Percentiles rank a stretch among this genome's conserved stretches.
Conservation (phyloP, 176 grass and related monocot species). For the Aegilops umbellulata region DNA sequence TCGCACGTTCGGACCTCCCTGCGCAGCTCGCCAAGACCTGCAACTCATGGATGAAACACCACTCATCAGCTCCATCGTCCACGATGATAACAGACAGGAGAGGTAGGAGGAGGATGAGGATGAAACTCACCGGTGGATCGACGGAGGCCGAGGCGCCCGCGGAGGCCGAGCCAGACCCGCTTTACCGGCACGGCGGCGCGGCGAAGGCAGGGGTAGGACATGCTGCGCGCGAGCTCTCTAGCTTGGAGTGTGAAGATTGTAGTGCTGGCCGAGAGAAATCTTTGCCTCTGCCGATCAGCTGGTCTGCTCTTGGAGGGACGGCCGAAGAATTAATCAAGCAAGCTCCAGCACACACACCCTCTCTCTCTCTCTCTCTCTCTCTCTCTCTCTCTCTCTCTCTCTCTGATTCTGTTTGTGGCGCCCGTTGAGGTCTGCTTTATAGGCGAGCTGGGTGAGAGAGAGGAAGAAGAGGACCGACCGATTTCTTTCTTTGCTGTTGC, state of each 20-base stretch:
- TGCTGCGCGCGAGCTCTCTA: background rate
- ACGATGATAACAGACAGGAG: background rate
- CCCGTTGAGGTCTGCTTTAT: background rate
- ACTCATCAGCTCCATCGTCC: background rate
- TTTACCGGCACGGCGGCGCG: slow-evolving; percentile 44
- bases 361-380: background rate
- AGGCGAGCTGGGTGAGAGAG: background rate
- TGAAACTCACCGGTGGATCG: slow-evolving; percentile 33
- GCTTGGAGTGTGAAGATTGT: background rate
- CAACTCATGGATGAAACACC: background rate
- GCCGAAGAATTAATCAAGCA: too few species aligned
- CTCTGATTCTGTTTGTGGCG: background rate
- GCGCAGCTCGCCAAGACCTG: slow-evolving; percentile 49
- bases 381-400: background rate
- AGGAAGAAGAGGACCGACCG: background rate
- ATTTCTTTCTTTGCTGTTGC: background rate
- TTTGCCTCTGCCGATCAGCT: background rate
- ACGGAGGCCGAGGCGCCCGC: slow-evolving; percentile 44
- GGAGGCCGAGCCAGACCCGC: slow-evolving; percentile 46
- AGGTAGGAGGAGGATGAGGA: background rate
- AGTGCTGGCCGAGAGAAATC: background rate
- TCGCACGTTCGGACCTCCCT: slow-evolving; percentile 70
- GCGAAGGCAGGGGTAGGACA: slow-evolving; percentile 36
- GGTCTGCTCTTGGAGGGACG: too few species aligned
- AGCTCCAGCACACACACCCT: too few species aligned